Evolutionary conservation across 2,329 filamentous ascomycete genomes (phyloP).

Genomic region (Talaromyces sp.): DNA sequence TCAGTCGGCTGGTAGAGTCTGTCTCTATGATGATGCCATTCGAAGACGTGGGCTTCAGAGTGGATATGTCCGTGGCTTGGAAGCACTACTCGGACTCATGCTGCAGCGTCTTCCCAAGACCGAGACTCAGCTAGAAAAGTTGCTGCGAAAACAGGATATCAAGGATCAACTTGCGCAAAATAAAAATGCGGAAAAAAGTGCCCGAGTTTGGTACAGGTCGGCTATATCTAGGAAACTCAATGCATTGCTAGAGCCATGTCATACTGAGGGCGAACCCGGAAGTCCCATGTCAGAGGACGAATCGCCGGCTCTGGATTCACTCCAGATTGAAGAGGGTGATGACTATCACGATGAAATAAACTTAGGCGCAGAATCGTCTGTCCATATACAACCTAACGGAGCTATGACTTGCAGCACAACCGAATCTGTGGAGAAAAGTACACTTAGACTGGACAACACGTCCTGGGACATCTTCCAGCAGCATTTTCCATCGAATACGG

Average conservation of each 20-base stretch:
- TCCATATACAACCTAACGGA: too few relatives aligned
- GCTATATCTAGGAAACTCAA: background rate
- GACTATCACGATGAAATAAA: too few relatives aligned
- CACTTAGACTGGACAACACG: too few relatives aligned
- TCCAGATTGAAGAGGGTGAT: too few relatives aligned
- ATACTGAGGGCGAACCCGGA: too few relatives aligned
- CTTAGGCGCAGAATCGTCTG: too few relatives aligned
- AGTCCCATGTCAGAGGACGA: too few relatives aligned
- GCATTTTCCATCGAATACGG: slow-evolving; percentile 11
- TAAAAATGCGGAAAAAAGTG: background rate
- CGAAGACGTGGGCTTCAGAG: slow-evolving; percentile 1
- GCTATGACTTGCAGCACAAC: too few relatives aligned
- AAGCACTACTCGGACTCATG: background rate
- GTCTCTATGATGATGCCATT: background rate
- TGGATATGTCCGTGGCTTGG: slow-evolving; percentile 1
- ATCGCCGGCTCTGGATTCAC: too few relatives aligned
- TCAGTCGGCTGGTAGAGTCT: slow-evolving; percentile 20
- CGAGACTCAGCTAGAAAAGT: background rate
- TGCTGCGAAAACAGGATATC: background rate
- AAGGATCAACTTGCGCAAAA: background rate
- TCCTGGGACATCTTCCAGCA: slow-evolving; percentile 1
- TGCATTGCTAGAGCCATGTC: background rate
- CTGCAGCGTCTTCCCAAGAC: background rate
- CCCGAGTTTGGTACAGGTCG: background rate
- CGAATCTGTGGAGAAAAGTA: too few relatives aligned